Evolutionary conservation across 2,329 filamentous ascomycete genomes (phyloP), one percentile per base, ranked within the genome.

Genomic region (Aureobasidium sp.): DNA sequence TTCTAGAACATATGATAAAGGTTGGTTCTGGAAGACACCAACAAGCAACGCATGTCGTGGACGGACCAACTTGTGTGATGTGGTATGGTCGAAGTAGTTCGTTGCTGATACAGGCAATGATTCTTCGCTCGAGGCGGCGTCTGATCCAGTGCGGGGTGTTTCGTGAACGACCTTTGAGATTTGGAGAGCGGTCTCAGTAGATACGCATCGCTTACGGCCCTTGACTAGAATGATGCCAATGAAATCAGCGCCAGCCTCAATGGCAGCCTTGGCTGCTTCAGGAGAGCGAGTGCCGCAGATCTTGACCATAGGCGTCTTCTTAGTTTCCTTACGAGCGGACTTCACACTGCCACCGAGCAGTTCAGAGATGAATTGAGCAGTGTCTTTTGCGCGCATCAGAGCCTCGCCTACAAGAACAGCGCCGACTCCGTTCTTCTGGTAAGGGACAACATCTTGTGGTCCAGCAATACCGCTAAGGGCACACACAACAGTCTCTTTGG

Each of bases 371-470:
- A 99, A 99, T 26, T 81, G 78, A 26, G 86, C 83, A 12, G 91
- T 91, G 70, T 97, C 85, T 12, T 87, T 82, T 2, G 94, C 92
- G 64, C 91, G 86, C 93, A 99, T 97, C 66, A 99, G 85, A 57
- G 95, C 90, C 75, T 99, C 94, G 17, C 94, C 94, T 8, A 99
- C 93, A 5, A 99, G 83, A 13, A 99, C 88, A 55, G 93, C 94
- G 68, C 92, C 90, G 53, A 99, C 91, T 23, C 93, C 92, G 69
- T 95, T 92, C 64, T 87, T 87, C 72, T 90, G 87, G 74, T 96
- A 97, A 65, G 90, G 87, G 64, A 90, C 80, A 6, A 99, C 93
- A 73, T 99, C 94, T 63, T 92, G 84, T 34, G 94, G 84, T 0
- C 88, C 89, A 66, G 90, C 91, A 68, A 99, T 99, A 51, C 94